A percentile compares a stretch with the other conserved stretches of the same genome.
Conservation (phyloP, 768 basidiomycete species). For the Pleurotus djamor region DNA sequence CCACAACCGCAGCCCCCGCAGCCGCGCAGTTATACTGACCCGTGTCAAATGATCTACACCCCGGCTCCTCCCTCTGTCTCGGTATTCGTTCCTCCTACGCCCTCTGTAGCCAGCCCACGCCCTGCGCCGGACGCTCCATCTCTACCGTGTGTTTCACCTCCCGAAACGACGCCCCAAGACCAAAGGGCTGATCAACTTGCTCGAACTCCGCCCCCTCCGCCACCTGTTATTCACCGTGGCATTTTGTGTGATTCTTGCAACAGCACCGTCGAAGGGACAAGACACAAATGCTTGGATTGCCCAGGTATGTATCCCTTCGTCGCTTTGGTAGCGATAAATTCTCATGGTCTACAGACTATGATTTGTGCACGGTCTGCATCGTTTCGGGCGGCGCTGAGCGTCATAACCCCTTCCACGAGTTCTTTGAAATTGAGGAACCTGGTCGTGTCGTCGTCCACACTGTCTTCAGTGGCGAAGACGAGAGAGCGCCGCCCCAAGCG, state of each 20-base stretch:
- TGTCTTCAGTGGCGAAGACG: constrained; percentile 41
- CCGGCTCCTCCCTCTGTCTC: background rate
- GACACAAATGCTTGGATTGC: constrained; percentile 84
- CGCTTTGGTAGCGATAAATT: constrained; percentile 1
- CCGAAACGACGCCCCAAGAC: constrained; percentile 1
- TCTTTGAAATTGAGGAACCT: constrained; percentile 66
- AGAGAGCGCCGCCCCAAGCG: constrained; percentile 15
- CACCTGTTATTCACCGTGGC: constrained; percentile 48
- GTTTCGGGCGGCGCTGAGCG: constrained; percentile 41
- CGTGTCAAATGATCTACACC: background rate
- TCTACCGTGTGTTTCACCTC: constrained; percentile 16
- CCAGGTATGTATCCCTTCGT: constrained; percentile 38
- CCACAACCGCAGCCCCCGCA: background rate
- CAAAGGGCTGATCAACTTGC: constrained; percentile 4
- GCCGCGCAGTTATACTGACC: background rate
- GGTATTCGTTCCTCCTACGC: background rate
- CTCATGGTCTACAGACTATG: constrained; percentile 51
- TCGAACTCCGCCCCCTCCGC: constrained; percentile 9
- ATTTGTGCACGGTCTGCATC: constrained; percentile 65
- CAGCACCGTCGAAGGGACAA: constrained; percentile 53
- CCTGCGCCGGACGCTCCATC: background rate
- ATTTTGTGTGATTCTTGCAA: constrained; percentile 70
- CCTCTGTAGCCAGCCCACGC: background rate
- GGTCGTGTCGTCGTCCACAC: constrained; percentile 66
- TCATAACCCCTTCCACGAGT: constrained; percentile 67